Evolutionary conservation across 805 yeast genomes (phyloP).

Genomic region (Candida corydali): DNA sequence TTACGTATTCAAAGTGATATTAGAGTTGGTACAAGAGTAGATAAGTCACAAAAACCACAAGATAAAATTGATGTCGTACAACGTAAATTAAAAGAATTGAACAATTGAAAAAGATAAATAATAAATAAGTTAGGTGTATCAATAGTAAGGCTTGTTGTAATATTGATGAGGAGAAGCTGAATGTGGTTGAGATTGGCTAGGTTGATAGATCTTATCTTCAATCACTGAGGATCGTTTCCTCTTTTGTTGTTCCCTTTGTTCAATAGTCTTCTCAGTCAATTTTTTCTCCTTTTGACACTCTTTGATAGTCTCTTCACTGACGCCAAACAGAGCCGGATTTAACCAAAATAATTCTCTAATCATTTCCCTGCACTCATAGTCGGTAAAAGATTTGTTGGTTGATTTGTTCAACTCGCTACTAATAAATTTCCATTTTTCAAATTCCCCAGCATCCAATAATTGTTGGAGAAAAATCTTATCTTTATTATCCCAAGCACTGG

Average conservation of each 20-base stretch:
- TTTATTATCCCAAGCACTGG: conserved; percentile 56
- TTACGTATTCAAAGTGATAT: conserved; percentile 82
- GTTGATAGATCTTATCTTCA: conserved; percentile 7
- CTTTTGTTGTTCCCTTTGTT: conserved; percentile 14
- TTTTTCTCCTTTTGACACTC: conserved; percentile 37
- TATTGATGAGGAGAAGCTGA: conserved; percentile 7
- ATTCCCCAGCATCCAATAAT: conserved; percentile 64
- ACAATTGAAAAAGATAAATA: conserved; percentile 2
- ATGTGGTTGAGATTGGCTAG: conserved; percentile 3
- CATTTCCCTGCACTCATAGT: conserved; percentile 52
- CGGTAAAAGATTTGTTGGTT: conserved; percentile 48
- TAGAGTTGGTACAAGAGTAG: conserved; percentile 81
- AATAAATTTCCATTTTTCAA: conserved; percentile 66
- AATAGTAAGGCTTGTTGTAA: conserved; percentile 5
- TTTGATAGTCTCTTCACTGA: conserved; percentile 41
- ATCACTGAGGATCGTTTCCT: conserved; percentile 6
- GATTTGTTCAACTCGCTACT: conserved; percentile 56
- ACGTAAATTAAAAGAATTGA: conserved; percentile 32
- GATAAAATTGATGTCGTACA: conserved; percentile 70
- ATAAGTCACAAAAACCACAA: conserved; percentile 65
- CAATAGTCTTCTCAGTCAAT: conserved; percentile 29
- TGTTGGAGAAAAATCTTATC: conserved; percentile 49
- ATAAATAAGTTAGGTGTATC: background rate
- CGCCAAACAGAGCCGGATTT: conserved; percentile 56
- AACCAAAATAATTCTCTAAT: conserved; percentile 49